Percentiles rank a stretch among this genome's conserved stretches.
phyloP scores from a whole-genome alignment of 192 early-diverging fungal species.

The Phlyctochytrium planicorne region DNA sequence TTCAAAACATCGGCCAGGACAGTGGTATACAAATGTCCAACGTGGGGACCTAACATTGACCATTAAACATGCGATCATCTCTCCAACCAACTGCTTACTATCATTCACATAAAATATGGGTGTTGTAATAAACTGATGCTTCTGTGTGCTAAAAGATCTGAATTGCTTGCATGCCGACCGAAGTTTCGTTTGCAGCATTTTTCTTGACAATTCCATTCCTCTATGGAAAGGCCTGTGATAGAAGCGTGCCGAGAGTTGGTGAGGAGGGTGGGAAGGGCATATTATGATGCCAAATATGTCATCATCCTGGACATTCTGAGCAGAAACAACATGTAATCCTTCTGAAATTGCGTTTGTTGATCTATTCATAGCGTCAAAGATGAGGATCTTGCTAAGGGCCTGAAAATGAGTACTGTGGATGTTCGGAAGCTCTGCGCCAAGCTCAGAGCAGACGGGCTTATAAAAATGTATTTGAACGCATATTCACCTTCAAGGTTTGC shows the following conservation, averaged over 20 bases:
- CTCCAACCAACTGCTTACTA: too few species aligned
- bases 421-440: constrained; percentile 77
- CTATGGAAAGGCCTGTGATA: too few species aligned
- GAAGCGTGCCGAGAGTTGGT: constrained; percentile 25
- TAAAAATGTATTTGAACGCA: constrained; percentile 46
- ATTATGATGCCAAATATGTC: constrained; percentile 76
- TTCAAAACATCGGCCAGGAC: constrained; percentile 82
- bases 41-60: constrained; percentile 69
- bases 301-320: constrained; percentile 77
- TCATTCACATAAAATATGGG: constrained; percentile 93
- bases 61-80: too few species aligned
- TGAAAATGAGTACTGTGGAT: constrained; percentile 69
- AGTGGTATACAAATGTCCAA: constrained; percentile 90
- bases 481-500: not conserved
- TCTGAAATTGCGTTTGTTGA: not conserved
- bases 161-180: too few species aligned
- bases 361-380: constrained; percentile 43
- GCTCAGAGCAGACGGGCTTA: constrained; percentile 72
- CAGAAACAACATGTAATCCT: not conserved
- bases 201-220: too few species aligned
- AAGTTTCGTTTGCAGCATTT: too few species aligned
- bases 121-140: constrained; percentile 58
- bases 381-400: constrained; percentile 68
- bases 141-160: too few species aligned
- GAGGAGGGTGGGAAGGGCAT: constrained; percentile 59